Evolutionary conservation across 768 basidiomycete species (phyloP), one percentile per base, ranked within the genome.

Genomic region (Gelatoporia subvermispora): DNA sequence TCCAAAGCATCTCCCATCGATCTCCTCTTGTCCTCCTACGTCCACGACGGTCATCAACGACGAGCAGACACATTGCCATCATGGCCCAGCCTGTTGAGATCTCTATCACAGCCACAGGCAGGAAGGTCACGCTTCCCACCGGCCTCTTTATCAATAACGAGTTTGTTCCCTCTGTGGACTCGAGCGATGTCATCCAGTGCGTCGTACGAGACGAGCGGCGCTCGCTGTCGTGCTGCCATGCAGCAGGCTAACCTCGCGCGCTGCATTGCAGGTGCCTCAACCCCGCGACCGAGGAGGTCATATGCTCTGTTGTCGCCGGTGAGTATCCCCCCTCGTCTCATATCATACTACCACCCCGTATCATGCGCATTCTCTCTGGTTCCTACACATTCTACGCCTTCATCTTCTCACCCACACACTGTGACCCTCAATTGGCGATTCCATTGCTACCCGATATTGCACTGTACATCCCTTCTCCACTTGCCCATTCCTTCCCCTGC

Each of bases 61-160:
- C 7, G 8, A 45, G 16, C 44, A 42, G 25, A 35, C 35, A 3
- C 31, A 25, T 38, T 34, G 17, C 25, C 22, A 35, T 50, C 51
- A 60, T 59, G 57, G 54, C 55, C 5, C 50, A 50, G 34, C 28
- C 55, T 41, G 49, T 57, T 28, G 53, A 60, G 35, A 38, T 69
- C 24, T 50, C 57, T 28, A 41, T 66, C n/a, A 55, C 66, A 16
- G 50, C 53, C 4, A 57, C 60, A 4, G 61, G 59, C 48, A 56
- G 54, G 37, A 62, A 70, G 58, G 71, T 90, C 43, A 70, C 71
- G 31, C 74, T 93, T 34, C 84, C 84, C 9, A 90, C 88, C 7
- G 91, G 91, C 16, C 75, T 95, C 21, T 97, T 90, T 72, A 93
- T 97, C 69, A 84, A 93, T 73, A 91, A 90, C 63, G 78, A 92